These are phyloP conservation scores for Phytophthora citricola DNA, from an alignment of 352 stramenopile species.

Conservation along the genomic window DNA sequence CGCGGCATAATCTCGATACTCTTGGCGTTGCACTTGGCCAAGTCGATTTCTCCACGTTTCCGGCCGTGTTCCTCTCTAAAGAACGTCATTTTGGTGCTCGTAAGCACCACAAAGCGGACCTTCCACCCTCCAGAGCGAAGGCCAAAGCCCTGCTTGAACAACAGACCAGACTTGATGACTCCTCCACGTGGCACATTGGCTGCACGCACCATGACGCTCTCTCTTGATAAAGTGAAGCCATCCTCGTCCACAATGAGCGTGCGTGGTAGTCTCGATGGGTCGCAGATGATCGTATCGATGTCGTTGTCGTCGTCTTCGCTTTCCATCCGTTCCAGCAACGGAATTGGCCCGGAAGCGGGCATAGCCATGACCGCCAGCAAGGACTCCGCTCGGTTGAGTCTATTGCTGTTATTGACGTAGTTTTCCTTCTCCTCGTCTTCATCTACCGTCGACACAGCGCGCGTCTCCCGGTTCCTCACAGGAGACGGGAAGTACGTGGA, in stretches of 20 bases:
- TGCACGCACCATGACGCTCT: constrained; percentile 57
- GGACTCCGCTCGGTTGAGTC: constrained; percentile 36
- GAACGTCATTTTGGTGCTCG: constrained; percentile 71
- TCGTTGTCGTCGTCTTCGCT: constrained; percentile 63
- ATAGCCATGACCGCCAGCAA: constrained; percentile 46
- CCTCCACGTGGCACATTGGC: constrained; percentile 42
- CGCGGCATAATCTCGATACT: constrained; percentile 85
- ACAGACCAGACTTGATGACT: constrained; percentile 72
- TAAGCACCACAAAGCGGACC: constrained; percentile 75
- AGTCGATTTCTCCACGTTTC: constrained; percentile 75
- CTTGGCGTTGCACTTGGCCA: constrained; percentile 67
- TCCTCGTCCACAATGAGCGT: constrained; percentile 78
- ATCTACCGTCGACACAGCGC: constrained; percentile 21
- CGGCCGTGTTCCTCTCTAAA: constrained; percentile 76
- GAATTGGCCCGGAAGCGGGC: constrained; percentile 45
- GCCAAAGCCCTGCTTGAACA: constrained; percentile 81
- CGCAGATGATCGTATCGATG: constrained; percentile 68
- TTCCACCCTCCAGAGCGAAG: constrained; percentile 74
- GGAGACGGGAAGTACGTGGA: constrained; percentile 23
- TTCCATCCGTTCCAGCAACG: constrained; percentile 47
- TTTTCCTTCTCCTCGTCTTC: constrained; percentile 42
- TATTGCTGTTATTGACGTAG: constrained; percentile 6
- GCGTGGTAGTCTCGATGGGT: constrained; percentile 55
- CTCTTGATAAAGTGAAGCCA: constrained; percentile 61
- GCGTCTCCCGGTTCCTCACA: constrained; percentile 13